Conservation (phyloP, 371 early-diverging fungal species). For the Dichotomocladium elegans region DNA sequence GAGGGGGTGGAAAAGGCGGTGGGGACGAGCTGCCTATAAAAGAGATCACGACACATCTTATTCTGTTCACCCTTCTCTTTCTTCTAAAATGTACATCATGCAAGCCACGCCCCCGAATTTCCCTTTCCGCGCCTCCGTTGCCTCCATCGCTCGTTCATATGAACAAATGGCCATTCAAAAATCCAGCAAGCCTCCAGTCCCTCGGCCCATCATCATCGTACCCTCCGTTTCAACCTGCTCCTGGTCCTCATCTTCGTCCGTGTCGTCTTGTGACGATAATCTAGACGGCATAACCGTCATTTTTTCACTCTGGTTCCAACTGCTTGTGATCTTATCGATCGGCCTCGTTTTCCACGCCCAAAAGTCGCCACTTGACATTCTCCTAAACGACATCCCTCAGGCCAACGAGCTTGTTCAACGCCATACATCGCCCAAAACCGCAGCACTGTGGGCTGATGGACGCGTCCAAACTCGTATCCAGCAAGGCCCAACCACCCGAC, state of each 20-base stretch:
- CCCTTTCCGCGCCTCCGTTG: neutral
- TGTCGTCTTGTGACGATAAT: neutral
- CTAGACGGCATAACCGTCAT: neutral
- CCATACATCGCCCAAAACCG: neutral
- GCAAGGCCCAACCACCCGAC: too few relatives aligned
- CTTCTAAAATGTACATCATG: too few relatives aligned
- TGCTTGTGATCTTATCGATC: neutral
- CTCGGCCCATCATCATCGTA: neutral
- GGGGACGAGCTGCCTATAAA: too few relatives aligned
- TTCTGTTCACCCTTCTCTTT: neutral
- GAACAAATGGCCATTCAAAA: neutral
- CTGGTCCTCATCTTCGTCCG: neutral
- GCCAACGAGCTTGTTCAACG: neutral
- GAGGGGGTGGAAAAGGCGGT: too few relatives aligned
- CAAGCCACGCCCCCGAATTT: neutral
- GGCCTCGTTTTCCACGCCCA: neutral
- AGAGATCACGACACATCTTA: neutral
- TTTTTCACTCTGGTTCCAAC: neutral
- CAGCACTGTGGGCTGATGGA: neutral
- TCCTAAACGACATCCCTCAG: neutral
- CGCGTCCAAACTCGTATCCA: neutral
- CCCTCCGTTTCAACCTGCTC: neutral
- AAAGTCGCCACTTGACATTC: neutral
- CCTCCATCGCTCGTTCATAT: neutral
- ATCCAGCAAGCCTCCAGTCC: neutral